These are phyloP conservation scores for Rhizophagus clarus DNA, from an alignment of 192 early-diverging fungal genomes.

Conservation along the genomic window DNA sequence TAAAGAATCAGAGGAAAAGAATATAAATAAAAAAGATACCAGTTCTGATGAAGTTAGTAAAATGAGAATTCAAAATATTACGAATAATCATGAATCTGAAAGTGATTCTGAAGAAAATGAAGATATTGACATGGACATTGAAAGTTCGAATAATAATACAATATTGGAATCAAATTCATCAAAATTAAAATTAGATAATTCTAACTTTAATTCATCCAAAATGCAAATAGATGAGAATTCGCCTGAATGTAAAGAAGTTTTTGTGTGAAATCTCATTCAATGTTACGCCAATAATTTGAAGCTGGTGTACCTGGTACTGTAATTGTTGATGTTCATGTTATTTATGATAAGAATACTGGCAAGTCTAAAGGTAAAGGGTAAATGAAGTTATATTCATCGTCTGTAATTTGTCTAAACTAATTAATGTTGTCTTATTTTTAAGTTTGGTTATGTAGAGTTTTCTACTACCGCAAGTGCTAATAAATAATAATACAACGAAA, in stretches of 20 bases:
- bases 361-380: constrained; percentile 79
- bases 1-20: neutral
- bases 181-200: neutral
- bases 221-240: neutral
- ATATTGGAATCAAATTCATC: neutral
- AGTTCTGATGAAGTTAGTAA: too few species aligned
- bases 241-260: constrained; percentile 47
- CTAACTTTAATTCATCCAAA: neutral
- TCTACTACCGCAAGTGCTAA: constrained; percentile 59
- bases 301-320: too few species aligned
- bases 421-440: constrained; percentile 36
- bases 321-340: constrained; percentile 73
- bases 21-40: neutral
- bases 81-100: neutral
- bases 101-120: neutral
- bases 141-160: neutral
- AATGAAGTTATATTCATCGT: constrained; percentile 6
- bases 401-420: neutral
- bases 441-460: constrained; percentile 92
- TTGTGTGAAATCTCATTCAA: constrained; percentile 82
- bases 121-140: neutral
- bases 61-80: neutral
- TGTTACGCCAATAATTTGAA: constrained; percentile 63
- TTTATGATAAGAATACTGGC: constrained; percentile 71
- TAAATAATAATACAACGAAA: constrained; percentile 68